These are phyloP conservation scores for Ramalina intermedia DNA, from an alignment of 495 filamentous ascomycete species.

Conservation along the genomic window DNA sequence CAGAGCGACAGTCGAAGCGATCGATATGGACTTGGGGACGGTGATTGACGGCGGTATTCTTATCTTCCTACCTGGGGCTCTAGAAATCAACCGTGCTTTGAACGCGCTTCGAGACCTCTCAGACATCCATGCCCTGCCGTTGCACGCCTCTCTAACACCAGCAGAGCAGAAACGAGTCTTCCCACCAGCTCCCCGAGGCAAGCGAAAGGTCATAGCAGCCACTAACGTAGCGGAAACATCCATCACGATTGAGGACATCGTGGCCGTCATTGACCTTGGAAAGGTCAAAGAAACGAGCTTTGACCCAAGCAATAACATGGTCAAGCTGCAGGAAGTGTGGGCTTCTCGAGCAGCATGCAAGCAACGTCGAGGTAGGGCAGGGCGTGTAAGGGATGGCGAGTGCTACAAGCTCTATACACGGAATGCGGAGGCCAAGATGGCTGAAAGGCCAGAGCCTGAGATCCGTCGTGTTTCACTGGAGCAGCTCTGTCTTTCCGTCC, in stretches of 20 bases:
- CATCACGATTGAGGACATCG: slow-evolving; percentile 94
- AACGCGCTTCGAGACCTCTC: slow-evolving; percentile 53
- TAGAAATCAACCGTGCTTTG: slow-evolving; percentile 77
- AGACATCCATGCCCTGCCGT: slow-evolving; percentile 63
- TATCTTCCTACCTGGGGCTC: slow-evolving; percentile 75
- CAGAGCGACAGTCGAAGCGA: slow-evolving; percentile 57
- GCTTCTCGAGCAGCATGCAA: slow-evolving; percentile 90
- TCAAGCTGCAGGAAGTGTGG: slow-evolving; percentile 87
- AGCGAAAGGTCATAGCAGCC: slow-evolving; percentile 80
- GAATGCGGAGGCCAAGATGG: slow-evolving; percentile 74
- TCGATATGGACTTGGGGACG: slow-evolving; percentile 57
- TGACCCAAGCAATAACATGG: slow-evolving; percentile 85
- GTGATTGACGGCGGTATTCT: slow-evolving; percentile 65
- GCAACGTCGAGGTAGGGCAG: slow-evolving; percentile 88
- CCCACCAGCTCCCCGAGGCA: slow-evolving; percentile 54
- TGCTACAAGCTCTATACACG: slow-evolving; percentile 95
- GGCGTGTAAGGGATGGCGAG: slow-evolving; percentile 74
- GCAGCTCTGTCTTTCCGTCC: slow-evolving; percentile 84
- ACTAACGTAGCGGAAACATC: slow-evolving; percentile 98
- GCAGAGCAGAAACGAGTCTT: slow-evolving; percentile 82
- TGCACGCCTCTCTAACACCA: slow-evolving; percentile 84
- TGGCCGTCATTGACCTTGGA: slow-evolving; percentile 90
- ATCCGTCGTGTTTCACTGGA: slow-evolving; percentile 86
- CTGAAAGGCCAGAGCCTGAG: slow-evolving; percentile 80
- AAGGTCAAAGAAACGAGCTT: slow-evolving; percentile 94